These are phyloP conservation scores for Suillus alpinus DNA, from an alignment of 768 basidiomycete species.

Conservation along the genomic window DNA sequence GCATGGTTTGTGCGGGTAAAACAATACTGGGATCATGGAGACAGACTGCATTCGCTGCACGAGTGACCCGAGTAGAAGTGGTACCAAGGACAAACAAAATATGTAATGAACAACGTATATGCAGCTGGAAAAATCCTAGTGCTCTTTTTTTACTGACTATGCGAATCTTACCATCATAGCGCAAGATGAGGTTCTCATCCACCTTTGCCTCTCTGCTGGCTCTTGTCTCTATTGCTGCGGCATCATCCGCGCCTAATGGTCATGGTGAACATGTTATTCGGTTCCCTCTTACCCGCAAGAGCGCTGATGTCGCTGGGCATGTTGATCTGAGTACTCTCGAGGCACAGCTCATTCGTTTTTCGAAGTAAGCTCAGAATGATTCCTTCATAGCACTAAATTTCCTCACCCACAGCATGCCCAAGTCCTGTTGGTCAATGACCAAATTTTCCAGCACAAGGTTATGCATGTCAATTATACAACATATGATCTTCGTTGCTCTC, in stretches of 20 bases:
- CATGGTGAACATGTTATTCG: not conserved
- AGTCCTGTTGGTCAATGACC: too few relatives aligned
- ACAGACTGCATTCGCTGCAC: not conserved
- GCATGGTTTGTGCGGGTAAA: too few relatives aligned
- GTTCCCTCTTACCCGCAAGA: not conserved
- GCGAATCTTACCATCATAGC: not conserved
- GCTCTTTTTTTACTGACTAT: not conserved
- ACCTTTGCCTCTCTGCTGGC: not conserved
- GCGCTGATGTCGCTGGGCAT: not conserved
- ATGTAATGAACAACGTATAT: not conserved
- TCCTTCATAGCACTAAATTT: not conserved
- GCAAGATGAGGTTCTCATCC: not conserved
- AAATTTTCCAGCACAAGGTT: too few relatives aligned
- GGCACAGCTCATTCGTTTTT: not conserved
- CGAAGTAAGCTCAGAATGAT: not conserved
- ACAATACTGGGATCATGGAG: too few relatives aligned
- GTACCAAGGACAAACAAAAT: not conserved
- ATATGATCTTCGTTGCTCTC: conserved; percentile 23
- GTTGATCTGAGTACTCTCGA: not conserved
- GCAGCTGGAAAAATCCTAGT: not conserved
- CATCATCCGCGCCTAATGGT: not conserved
- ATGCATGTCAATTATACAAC: too few relatives aligned
- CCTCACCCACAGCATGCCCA: too few relatives aligned
- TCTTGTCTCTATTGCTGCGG: not conserved
- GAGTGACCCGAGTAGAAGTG: not conserved